Evolutionary conservation across 2,329 filamentous ascomycete species (phyloP), one percentile per base, ranked within the genome.

Genomic region (Aureobasidium sp.): DNA sequence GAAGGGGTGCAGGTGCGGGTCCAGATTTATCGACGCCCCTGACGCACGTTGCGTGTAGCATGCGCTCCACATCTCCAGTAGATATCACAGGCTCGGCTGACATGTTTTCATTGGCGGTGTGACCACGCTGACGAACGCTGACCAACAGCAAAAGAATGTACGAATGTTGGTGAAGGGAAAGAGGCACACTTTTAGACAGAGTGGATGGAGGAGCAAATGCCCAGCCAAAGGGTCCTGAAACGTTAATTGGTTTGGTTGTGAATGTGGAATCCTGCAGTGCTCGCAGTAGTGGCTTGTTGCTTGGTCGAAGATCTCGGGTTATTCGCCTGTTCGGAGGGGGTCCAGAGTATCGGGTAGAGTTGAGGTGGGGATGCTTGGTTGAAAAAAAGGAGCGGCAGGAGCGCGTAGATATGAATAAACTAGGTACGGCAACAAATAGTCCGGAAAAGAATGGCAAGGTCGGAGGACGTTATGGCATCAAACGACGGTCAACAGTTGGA

Each of bases 401-500:
- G 31, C 31, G n/a, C 27, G 53, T 58, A 19, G 31, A 58, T 58
- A 57, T 57, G 53, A 27, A 45, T 47, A 57, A 47, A 58, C 29
- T 31, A 24, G 24, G 24, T 4, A 42, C 40, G 42, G 29, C 3
- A 45, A 45, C 24, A 35, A 33, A 1, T 57, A 35, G 29, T 58
- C 29, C 29, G 54, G 37, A 31, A 58, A 48, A 27, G 54, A 58
- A 58, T 60, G 57, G 37, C 57, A 50, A 42, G 54, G 54, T 59
- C 29, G 54, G 42, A 48, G 15, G 35, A 60, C 57, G 57, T 60
- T 60, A 42, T 60, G 22, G 42, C 42, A 58, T 58, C 54, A 58
- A 58, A 58, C 11, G 54, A 58, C 31, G 40, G 54, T 58, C 44
- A 60, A 24, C 57, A 60, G 44, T 60, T 60, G 57, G 57, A 27